Evolutionary conservation across 2,329 filamentous ascomycete genomes (phyloP), one percentile per base, ranked within the genome.

Genomic region (Ceratocystis cubensis): DNA sequence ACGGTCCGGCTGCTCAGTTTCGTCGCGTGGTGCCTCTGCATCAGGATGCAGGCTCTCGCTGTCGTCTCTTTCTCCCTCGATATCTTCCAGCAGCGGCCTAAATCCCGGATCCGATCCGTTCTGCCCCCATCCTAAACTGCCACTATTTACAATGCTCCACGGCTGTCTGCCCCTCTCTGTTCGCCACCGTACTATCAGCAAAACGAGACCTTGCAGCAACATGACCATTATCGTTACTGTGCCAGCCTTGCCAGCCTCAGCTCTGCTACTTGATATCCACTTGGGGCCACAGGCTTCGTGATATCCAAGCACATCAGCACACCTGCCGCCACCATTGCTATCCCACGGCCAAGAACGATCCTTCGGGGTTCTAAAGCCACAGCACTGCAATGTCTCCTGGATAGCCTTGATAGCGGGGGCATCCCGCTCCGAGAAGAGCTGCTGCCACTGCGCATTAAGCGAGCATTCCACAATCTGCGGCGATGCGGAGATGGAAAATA

Each of bases 261-360:
- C 30, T 73, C 74, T n/a, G 76, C 79, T 59, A 8, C 15, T 59
- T 5, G 56, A 30, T 37, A 17, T 17, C 86, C 86, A 89, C 0
- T 79, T 77, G 0, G 67, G 78, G 8, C 79, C 72, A 66, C 87
- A 89, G 0, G 80, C 73, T 15, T 66, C 71, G 0, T 71, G 73
- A 37, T 83, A 76, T 0, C 77, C 76, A 69, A 79, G 84, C 3
- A 77, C 73, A 59, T 76, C 72, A 3, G 75, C 70, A 71, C 85
- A 87, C 63, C 63, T 71, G 70, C 64, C 73, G 69, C 65, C 75
- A 66, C 65, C 68, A 46, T 63, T 64, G 0, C 65, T 69, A 0
- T 77, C 77, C 67, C 88, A 88, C 0, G 87, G 88, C 77, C 81
- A 89, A 0, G 82, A 81, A 70, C 81, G 82, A 71, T 91, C 86